phyloP scores from a whole-genome alignment of 495 filamentous ascomycete genomes.

The Daldinia childiae region DNA sequence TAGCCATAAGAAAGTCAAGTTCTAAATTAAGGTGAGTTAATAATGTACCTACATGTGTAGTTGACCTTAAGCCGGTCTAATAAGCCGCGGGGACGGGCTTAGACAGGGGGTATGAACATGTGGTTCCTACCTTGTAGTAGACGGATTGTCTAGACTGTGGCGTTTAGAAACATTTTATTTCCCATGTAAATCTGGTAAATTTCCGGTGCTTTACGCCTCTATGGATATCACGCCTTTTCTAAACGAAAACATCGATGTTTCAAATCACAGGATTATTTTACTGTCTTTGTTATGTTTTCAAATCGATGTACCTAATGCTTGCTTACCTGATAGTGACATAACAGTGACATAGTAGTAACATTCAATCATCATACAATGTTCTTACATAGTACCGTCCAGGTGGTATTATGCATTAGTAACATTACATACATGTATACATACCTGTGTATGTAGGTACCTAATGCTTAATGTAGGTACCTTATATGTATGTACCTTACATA shows the following conservation, averaged over 20 bases:
- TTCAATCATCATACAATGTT: too few relatives aligned
- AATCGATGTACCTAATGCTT: neutral
- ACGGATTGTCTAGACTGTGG: slow-evolving; percentile 1
- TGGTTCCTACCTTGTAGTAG: neutral
- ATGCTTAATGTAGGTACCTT: too few relatives aligned
- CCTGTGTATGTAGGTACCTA: too few relatives aligned
- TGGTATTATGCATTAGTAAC: neutral
- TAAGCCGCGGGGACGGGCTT: slow-evolving; percentile 17
- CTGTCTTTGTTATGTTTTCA: neutral
- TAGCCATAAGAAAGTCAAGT: neutral
- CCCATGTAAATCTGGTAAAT: neutral
- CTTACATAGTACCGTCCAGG: neutral
- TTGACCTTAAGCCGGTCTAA: slow-evolving; percentile 2
- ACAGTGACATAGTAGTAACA: too few relatives aligned
- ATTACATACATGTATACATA: too few relatives aligned
- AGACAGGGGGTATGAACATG: neutral
- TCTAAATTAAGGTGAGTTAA: neutral
- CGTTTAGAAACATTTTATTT: neutral
- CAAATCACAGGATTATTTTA: neutral
- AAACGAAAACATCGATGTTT: neutral
- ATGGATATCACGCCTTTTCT: neutral
- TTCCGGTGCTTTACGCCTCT: neutral
- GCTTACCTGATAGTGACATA: too few relatives aligned
- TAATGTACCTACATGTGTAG: neutral
- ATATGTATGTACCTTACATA: slow-evolving; percentile 2